Percentiles rank a stretch among this genome's conserved stretches.
Evolutionary conservation across 163 green algal genomes (phyloP).

Genomic region (Picocystis sp.): DNA sequence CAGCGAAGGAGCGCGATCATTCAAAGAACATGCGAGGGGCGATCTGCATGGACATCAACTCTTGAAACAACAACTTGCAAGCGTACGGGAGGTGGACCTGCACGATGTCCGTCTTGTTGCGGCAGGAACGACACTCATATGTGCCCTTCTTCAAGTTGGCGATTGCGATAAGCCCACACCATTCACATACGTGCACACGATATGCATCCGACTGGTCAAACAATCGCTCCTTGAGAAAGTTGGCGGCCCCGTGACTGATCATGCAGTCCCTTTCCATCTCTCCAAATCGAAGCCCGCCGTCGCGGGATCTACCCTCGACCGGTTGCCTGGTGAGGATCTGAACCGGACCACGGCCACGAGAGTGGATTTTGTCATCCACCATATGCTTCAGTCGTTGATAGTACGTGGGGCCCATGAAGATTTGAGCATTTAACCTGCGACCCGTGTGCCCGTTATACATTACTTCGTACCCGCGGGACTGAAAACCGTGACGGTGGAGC

Average conservation of each 20-base stretch:
- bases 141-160: slow-evolving; percentile 89
- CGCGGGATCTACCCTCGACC: slow-evolving; percentile 72
- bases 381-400: slow-evolving; percentile 99
- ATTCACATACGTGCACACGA: slow-evolving; percentile 60
- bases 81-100: slow-evolving; percentile 61
- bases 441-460: slow-evolving; percentile 93
- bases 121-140: slow-evolving; percentile 64
- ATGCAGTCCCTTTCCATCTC: slow-evolving; percentile 99
- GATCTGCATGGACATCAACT: slow-evolving; percentile 74
- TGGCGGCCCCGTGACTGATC: slow-evolving; percentile 81
- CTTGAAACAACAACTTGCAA: slow-evolving; percentile 88
- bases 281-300: slow-evolving; percentile 90
- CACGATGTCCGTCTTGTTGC: slow-evolving; percentile 7
- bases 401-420: slow-evolving; percentile 98
- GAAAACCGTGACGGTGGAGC: slow-evolving; percentile 63
- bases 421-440: slow-evolving; percentile 38
- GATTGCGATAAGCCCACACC: slow-evolving; percentile 40
- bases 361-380: slow-evolving; percentile 96
- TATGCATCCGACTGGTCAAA: slow-evolving; percentile 93
- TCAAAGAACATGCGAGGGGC: slow-evolving; percentile 19
- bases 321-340: slow-evolving; percentile 93
- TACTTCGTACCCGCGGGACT: slow-evolving; percentile 79
- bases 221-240: slow-evolving; percentile 93
- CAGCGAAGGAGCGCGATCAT: too few species aligned
- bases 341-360: slow-evolving; percentile 45